A percentile compares a stretch with the other conserved stretches of the same genome.
phyloP scores from a whole-genome alignment of 139 green algal species.

The Tetradesmus lagerheimii region DNA sequence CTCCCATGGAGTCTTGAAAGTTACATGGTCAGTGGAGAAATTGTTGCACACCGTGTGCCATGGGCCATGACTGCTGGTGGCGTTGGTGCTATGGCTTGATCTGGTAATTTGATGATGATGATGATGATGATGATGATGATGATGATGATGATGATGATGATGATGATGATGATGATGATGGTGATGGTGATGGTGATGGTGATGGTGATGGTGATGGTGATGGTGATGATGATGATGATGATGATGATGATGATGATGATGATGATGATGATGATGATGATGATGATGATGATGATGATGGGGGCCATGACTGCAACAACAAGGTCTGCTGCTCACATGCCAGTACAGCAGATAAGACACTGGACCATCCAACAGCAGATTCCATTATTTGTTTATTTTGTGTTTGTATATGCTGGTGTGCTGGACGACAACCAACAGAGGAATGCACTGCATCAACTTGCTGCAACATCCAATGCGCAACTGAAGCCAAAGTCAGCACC shows the following conservation, averaged over 20 bases:
- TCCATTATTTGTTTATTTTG: not conserved
- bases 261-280: constrained; percentile 1
- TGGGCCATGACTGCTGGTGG: no score
- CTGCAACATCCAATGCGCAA: no score
- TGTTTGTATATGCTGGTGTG: no score
- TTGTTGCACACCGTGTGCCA: no score
- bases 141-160: not conserved
- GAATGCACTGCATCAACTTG: no score
- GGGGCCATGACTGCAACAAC: not conserved
- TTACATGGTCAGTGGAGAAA: no score
- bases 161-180: not conserved
- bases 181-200: not conserved
- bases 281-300: constrained; percentile 1
- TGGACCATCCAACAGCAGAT: not conserved
- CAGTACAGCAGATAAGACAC: not conserved
- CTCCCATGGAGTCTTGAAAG: no score
- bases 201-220: not conserved
- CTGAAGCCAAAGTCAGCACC: no score
- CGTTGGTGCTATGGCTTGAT: no score
- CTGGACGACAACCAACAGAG: no score
- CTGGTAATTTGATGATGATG: constrained; percentile 3
- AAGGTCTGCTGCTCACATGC: not conserved
- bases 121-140: constrained; percentile 38
- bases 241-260: not conserved
- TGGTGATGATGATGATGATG: not conserved